Conservation (phyloP, 2,329 filamentous ascomycete species). For the Alternaria gaisen region DNA sequence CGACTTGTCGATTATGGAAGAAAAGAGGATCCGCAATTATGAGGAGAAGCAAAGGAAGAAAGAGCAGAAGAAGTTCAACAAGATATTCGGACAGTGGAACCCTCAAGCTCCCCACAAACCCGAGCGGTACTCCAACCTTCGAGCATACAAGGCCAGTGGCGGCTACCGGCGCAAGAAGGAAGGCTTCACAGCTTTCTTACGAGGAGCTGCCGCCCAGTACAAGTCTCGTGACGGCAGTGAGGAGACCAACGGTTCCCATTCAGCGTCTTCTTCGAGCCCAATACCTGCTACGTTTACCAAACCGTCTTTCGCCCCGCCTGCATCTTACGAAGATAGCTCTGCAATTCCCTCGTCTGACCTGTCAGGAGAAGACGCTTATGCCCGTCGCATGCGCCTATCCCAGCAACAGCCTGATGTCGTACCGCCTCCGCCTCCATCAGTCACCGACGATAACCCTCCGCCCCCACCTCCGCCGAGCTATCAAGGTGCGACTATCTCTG, state of each 20-base stretch:
- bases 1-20: conserved; percentile 73
- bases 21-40: conserved; percentile 72
- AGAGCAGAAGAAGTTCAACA: conserved; percentile 75
- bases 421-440: conserved; percentile 26
- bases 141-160: conserved; percentile 37
- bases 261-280: conserved; percentile 25
- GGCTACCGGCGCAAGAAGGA: conserved; percentile 36
- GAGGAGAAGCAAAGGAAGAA: conserved; percentile 69
- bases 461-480: conserved; percentile 44
- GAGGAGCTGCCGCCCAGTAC: conserved; percentile 23
- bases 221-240: conserved; percentile 25
- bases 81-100: conserved; percentile 61
- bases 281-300: conserved; percentile 21
- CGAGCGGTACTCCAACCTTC: conserved; percentile 37
- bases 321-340: conserved; percentile 39
- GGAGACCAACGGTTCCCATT: conserved; percentile 15
- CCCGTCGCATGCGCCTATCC: conserved; percentile 32
- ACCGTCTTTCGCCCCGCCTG: conserved; percentile 60
- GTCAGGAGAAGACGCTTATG: conserved; percentile 29
- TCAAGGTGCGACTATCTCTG: conserved; percentile 70
- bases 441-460: conserved; percentile 20
- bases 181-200: conserved; percentile 37
- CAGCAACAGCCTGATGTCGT: conserved; percentile 19
- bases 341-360: conserved; percentile 50
- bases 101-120: conserved; percentile 46